Conservation (phyloP, 2,329 filamentous ascomycete species). For the Penicillium capsulatum region DNA sequence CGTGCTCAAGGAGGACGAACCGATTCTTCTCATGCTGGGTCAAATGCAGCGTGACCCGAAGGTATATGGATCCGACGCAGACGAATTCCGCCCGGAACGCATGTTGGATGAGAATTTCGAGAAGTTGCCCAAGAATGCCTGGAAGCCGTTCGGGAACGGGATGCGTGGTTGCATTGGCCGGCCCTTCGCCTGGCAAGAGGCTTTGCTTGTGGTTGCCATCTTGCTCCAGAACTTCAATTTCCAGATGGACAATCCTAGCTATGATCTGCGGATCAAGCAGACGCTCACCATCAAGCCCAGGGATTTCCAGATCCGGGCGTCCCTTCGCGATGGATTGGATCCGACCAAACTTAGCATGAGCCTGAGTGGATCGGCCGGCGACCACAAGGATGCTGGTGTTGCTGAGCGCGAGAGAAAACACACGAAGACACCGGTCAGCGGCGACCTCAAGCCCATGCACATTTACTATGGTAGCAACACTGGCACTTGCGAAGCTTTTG, state of each 20-base stretch:
- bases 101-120: conserved; percentile 68
- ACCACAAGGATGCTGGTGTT: conserved; percentile 8
- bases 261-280: conserved; percentile 37
- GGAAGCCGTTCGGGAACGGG: conserved; percentile 74
- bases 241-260: conserved; percentile 54
- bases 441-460: conserved; percentile 49
- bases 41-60: conserved; percentile 59
- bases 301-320: conserved; percentile 59
- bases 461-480: conserved; percentile 71
- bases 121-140: conserved; percentile 58
- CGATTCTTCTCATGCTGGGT: conserved; percentile 49
- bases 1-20: conserved; percentile 50
- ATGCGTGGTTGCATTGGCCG: conserved; percentile 67
- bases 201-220: conserved; percentile 57
- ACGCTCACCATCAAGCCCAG: conserved; percentile 45
- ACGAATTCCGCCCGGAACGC: conserved; percentile 65
- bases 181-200: conserved; percentile 71
- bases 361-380: conserved; percentile 24
- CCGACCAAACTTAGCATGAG: conserved; percentile 41
- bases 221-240: conserved; percentile 70
- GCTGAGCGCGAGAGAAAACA: conserved; percentile 21
- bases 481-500: conserved; percentile 68
- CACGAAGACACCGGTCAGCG: conserved; percentile 10
- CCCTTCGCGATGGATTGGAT: conserved; percentile 50
- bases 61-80: conserved; percentile 62